A percentile compares a stretch with the other conserved stretches of the same genome.
phyloP scores from a whole-genome alignment of 495 filamentous ascomycete genomes.

The Aspergillus biplanus region DNA sequence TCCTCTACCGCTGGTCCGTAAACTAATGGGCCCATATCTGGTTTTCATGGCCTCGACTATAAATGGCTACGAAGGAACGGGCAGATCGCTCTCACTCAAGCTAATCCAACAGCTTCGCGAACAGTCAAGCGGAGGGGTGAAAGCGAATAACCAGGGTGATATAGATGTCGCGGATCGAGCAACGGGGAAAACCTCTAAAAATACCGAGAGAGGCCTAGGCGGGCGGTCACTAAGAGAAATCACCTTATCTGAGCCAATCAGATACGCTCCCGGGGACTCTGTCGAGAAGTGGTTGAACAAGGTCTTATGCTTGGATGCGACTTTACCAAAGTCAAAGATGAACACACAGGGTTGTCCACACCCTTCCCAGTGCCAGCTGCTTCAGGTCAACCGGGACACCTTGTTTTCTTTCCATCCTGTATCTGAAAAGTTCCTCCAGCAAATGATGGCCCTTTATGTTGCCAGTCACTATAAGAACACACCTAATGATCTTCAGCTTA shows the following conservation, averaged over 20 bases:
- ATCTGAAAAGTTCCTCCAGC: conserved; percentile 95
- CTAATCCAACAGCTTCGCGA: conserved; percentile 97
- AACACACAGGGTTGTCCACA: conserved; percentile 83
- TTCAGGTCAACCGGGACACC: conserved; percentile 94
- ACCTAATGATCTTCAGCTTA: conserved; percentile 95
- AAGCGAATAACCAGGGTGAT: conserved; percentile 52
- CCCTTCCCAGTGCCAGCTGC: conserved; percentile 84
- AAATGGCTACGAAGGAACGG: conserved; percentile 98
- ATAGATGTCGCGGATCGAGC: conserved; percentile 73
- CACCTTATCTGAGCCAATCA: conserved; percentile 88
- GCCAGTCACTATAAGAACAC: conserved; percentile 98
- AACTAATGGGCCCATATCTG: conserved; percentile 96
- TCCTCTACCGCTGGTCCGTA: conserved; percentile 86
- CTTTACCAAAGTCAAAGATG: conserved; percentile 74
- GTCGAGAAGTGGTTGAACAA: conserved; percentile 98
- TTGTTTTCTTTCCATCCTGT: conserved; percentile 98
- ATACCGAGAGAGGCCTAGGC: conserved; percentile 61
- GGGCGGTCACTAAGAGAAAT: conserved; percentile 89
- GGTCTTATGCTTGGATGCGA: conserved; percentile 91
- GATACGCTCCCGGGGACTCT: conserved; percentile 86
- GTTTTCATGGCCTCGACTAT: conserved; percentile 99
- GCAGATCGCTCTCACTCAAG: conserved; percentile 91
- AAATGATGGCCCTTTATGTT: conserved; percentile 98
- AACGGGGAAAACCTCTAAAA: conserved; percentile 68
- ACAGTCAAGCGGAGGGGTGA: conserved; percentile 70